A percentile compares a stretch with the other conserved stretches of the same genome.
These are phyloP conservation scores for Microdochium trichocladiopsis DNA, from an alignment of 2,329 filamentous ascomycete species.

Conservation along the genomic window DNA sequence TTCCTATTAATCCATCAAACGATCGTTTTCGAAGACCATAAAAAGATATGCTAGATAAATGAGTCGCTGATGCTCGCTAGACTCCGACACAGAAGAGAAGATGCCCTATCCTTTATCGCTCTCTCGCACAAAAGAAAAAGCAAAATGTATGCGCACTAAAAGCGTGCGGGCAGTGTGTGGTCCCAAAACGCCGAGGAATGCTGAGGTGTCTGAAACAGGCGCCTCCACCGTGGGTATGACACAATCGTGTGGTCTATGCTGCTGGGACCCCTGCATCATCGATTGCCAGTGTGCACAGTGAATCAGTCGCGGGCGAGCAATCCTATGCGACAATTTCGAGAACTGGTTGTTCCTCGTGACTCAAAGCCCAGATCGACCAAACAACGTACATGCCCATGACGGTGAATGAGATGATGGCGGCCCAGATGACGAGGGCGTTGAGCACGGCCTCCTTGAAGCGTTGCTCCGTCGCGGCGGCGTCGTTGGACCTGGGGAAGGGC, in stretches of 20 bases:
- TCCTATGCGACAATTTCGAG: not conserved
- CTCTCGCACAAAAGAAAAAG: too few relatives aligned
- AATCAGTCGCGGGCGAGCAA: not conserved
- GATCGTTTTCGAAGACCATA: not conserved
- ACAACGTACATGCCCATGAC: constrained; percentile 3
- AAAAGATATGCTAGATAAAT: not conserved
- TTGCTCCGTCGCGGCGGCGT: constrained; percentile 8
- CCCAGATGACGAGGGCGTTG: constrained; percentile 3
- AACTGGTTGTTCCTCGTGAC: not conserved
- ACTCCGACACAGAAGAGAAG: not conserved
- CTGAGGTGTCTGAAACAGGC: too few relatives aligned
- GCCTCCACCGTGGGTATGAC: too few relatives aligned
- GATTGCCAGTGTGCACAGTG: too few relatives aligned
- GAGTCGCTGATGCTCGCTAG: not conserved
- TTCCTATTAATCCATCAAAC: too few relatives aligned
- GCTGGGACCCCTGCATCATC: too few relatives aligned
- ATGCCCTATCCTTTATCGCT: too few relatives aligned
- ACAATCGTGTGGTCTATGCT: too few relatives aligned
- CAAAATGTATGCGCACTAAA: too few relatives aligned
- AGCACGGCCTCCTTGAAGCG: constrained; percentile 3
- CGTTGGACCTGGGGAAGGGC: constrained; percentile 18
- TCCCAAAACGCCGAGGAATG: not conserved
- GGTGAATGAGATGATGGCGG: constrained; percentile 3
- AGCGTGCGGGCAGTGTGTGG: not conserved
- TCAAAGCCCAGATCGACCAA: constrained; percentile 1